A percentile compares a stretch with the other conserved stretches of the same genome.
Conservation (phyloP, 2,329 filamentous ascomycete genomes). For the Didymella pinodella region DNA sequence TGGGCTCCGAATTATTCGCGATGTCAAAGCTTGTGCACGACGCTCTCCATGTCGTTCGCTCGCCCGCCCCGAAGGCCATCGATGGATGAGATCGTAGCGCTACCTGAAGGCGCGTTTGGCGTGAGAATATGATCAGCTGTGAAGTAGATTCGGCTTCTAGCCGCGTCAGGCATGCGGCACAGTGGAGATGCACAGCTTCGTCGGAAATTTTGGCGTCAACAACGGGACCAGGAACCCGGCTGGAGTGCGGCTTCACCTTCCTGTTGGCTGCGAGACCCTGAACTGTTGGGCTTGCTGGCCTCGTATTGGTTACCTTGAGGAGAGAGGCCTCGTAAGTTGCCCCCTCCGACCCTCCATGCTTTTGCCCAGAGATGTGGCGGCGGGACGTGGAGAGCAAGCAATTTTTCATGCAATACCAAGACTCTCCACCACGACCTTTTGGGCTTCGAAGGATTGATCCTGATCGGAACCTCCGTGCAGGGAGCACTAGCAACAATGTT, state of each 20-base stretch:
- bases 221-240: slow-evolving; percentile 1
- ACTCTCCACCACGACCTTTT: not conserved
- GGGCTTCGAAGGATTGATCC: not conserved
- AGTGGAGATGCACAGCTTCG: slow-evolving; percentile 9
- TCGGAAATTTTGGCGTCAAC: not conserved
- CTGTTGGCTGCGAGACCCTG: slow-evolving; percentile 7
- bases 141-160: not conserved
- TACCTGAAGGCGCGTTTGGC: slow-evolving; percentile 2
- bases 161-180: slow-evolving; percentile 8
- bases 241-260: slow-evolving; percentile 6
- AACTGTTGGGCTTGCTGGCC: not conserved
- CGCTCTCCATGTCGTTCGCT: not conserved
- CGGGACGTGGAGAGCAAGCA: slow-evolving; percentile 21
- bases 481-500: not conserved
- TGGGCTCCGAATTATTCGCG: slow-evolving; percentile 3
- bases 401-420: slow-evolving; percentile 20
- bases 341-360: slow-evolving; percentile 3
- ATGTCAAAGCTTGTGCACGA: not conserved
- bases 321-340: slow-evolving; percentile 1
- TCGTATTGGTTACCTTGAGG: slow-evolving; percentile 17
- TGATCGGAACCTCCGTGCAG: not conserved
- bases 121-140: not conserved
- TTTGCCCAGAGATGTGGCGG: slow-evolving; percentile 18
- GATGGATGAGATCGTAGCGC: not conserved
- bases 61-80: slow-evolving; percentile 4